Evolutionary conservation across 2,329 filamentous ascomycete genomes (phyloP).

Genomic region (Sporothrix brunneoviolacea): DNA sequence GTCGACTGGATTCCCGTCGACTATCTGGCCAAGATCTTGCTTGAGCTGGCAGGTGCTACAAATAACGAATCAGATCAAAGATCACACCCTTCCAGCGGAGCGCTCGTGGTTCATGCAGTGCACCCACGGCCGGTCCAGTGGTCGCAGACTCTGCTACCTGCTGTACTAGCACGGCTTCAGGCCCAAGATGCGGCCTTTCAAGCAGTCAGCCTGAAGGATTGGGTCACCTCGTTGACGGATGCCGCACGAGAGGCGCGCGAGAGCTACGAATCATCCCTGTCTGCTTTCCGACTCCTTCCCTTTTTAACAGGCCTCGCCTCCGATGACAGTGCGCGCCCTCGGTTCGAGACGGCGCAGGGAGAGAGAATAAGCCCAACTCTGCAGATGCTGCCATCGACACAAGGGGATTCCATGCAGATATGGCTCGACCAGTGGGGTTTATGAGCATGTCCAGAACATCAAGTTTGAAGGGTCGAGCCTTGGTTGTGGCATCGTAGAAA

Average conservation of each 20-base stretch:
- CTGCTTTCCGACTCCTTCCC: neutral
- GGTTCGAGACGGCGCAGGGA: neutral
- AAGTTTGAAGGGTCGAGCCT: no score
- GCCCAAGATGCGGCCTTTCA: neutral
- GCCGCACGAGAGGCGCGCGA: neutral
- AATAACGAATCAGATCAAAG: no score
- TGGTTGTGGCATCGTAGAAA: no score
- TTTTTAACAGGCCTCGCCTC: neutral
- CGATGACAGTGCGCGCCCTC: neutral
- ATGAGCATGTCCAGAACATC: no score
- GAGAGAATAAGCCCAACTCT: neutral
- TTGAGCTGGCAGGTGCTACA: neutral
- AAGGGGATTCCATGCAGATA: neutral
- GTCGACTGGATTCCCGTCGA: slow-evolving; percentile 9
- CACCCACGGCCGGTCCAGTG: neutral
- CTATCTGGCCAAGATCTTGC: neutral
- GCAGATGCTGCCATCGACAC: neutral
- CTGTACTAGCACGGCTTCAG: neutral
- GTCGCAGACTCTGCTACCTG: neutral
- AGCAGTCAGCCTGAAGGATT: neutral
- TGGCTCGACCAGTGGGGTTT: slow-evolving; percentile 1
- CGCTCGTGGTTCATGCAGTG: slow-evolving; percentile 2
- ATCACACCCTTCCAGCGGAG: neutral
- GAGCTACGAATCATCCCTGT: neutral
- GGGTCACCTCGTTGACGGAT: neutral